Percentiles rank a stretch among this genome's conserved stretches.
Evolutionary conservation across 441 rosid species (phyloP).

Genomic region (Hura crepitans): DNA sequence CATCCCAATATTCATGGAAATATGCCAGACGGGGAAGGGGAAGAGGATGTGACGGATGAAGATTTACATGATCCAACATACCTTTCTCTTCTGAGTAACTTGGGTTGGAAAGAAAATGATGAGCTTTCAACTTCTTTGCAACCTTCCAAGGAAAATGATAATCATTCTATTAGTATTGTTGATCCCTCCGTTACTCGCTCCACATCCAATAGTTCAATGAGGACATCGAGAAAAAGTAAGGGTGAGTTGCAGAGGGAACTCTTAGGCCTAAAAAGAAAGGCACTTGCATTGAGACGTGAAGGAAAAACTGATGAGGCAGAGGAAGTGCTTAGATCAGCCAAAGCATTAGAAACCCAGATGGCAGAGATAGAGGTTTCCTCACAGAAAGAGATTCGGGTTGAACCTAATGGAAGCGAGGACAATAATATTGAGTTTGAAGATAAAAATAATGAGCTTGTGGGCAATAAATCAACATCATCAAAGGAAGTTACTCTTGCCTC

Average conservation of each 20-base stretch:
- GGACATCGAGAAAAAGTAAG: constrained; percentile 52
- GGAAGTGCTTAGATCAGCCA: constrained; percentile 54
- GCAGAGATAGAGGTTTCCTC: constrained; percentile 26
- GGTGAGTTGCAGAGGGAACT: constrained; percentile 83
- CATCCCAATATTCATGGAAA: constrained; percentile 26
- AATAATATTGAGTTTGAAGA: constrained; percentile 34
- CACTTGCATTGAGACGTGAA: constrained; percentile 67
- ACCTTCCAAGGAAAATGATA: constrained; percentile 29
- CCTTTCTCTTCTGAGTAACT: constrained; percentile 48
- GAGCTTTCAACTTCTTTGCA: constrained; percentile 22
- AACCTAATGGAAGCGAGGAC: neutral
- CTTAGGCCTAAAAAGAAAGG: constrained; percentile 74
- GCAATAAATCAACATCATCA: constrained; percentile 24
- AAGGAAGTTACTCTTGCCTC: constrained; percentile 24
- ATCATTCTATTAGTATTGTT: constrained; percentile 24
- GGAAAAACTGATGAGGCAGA: constrained; percentile 81
- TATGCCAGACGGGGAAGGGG: constrained; percentile 36
- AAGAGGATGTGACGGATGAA: constrained; percentile 56
- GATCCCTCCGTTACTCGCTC: constrained; percentile 26
- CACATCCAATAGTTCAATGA: constrained; percentile 22
- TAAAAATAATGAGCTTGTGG: constrained; percentile 29
- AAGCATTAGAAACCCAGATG: constrained; percentile 59
- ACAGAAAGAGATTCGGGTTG: neutral
- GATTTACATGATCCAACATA: constrained; percentile 66
- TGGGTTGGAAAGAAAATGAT: constrained; percentile 70